Evolutionary conservation across 371 early-diverging fungal genomes (phyloP).

Genomic region (Mucor mucedo): DNA sequence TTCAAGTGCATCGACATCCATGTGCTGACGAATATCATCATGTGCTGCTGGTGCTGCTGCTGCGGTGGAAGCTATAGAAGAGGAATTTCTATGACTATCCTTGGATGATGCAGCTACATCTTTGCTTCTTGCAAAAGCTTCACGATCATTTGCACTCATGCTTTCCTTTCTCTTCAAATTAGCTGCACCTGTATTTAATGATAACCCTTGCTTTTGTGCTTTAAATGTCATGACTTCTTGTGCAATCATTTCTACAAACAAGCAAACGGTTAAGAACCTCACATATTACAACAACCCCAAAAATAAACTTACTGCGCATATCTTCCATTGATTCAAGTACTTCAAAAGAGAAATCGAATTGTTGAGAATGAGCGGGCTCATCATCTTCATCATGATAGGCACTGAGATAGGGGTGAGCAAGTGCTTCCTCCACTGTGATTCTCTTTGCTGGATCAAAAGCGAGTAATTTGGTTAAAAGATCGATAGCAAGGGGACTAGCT

Average conservation of each 20-base stretch:
- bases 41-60: conserved; percentile 23
- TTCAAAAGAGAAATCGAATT: conserved; percentile 96
- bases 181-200: conserved; percentile 34
- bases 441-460: conserved; percentile 83
- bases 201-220: conserved; percentile 42
- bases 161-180: conserved; percentile 56
- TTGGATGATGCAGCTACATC: conserved; percentile 29
- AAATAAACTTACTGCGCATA: conserved; percentile 73
- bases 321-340: conserved; percentile 83
- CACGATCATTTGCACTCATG: conserved; percentile 36
- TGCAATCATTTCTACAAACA: conserved; percentile 68
- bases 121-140: conserved; percentile 48
- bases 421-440: conserved; percentile 84
- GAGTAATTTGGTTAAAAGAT: conserved; percentile 80
- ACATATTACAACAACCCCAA: background rate
- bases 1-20: conserved; percentile 68
- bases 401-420: conserved; percentile 81
- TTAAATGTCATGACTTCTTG: conserved; percentile 84
- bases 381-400: conserved; percentile 83
- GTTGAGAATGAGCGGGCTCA: conserved; percentile 71
- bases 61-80: conserved; percentile 30
- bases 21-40: conserved; percentile 31
- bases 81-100: conserved; percentile 15
- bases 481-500: conserved; percentile 74
- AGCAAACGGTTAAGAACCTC: background rate